Percentiles rank a stretch among this genome's conserved stretches.
These are phyloP conservation scores for Astragalus glycyphyllos DNA, from an alignment of 306 rosid genomes.

Conservation along the genomic window DNA sequence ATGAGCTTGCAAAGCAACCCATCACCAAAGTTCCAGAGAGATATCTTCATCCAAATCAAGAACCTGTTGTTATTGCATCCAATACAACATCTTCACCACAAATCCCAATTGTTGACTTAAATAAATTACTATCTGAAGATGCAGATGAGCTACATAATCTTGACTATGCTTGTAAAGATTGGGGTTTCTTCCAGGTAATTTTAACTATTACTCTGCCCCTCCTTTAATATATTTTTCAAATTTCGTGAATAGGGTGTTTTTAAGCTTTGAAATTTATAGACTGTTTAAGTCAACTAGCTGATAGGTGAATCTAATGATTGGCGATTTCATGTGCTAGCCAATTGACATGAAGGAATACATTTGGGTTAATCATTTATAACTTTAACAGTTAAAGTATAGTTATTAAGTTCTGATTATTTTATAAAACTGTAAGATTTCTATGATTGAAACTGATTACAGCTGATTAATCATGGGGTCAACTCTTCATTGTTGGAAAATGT, in stretches of 20 bases:
- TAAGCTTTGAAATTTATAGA: no score
- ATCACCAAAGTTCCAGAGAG: slow-evolving; percentile 45
- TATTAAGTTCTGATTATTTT: no score
- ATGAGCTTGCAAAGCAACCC: slow-evolving; percentile 43
- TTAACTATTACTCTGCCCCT: not conserved
- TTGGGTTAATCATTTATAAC: no score
- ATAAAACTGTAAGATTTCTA: no score
- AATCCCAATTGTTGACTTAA: slow-evolving; percentile 53
- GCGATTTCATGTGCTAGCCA: no score
- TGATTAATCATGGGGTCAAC: slow-evolving; percentile 36
- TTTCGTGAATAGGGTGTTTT: no score
- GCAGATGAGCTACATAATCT: slow-evolving; percentile 47
- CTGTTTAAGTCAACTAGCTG: no score
- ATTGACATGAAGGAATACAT: no score
- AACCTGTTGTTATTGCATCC: slow-evolving; percentile 24
- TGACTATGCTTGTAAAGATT: slow-evolving; percentile 50
- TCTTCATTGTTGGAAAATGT: slow-evolving; percentile 27
- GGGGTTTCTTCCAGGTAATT: slow-evolving; percentile 58
- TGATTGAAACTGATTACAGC: slow-evolving; percentile 7
- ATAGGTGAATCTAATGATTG: no score
- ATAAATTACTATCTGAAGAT: slow-evolving; percentile 43
- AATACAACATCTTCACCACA: slow-evolving; percentile 35
- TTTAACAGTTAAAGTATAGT: no score
- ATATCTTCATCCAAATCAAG: slow-evolving; percentile 51
- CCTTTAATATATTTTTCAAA: not conserved